Evolutionary conservation across 306 rosid species (phyloP).

Genomic region (Trifolium subterraneum): DNA sequence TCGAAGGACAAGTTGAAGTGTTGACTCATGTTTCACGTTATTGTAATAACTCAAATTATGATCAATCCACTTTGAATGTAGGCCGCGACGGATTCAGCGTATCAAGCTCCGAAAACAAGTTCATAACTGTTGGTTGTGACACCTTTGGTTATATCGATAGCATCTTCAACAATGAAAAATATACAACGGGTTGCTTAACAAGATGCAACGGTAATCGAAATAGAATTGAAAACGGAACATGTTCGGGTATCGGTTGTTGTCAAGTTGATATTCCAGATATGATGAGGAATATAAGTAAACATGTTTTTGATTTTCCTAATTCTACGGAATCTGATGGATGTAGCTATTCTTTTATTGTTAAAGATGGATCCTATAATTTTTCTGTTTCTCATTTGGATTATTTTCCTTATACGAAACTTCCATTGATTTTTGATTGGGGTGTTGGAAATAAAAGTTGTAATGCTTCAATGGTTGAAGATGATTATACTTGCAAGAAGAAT

Average conservation of each 20-base stretch:
- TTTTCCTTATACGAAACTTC: not conserved
- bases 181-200: not conserved
- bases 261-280: not conserved
- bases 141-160: not conserved
- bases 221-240: not conserved
- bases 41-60: not conserved
- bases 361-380: not conserved
- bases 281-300: not conserved
- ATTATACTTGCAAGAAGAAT: not conserved
- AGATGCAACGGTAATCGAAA: not conserved
- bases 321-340: not conserved
- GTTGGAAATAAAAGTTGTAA: not conserved
- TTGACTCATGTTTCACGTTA: not conserved
- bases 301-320: not conserved
- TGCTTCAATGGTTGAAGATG: no score
- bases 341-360: not conserved
- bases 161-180: not conserved
- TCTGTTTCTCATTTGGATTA: not conserved
- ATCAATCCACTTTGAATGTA: no score
- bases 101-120: constrained; percentile 28
- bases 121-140: not conserved
- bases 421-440: not conserved
- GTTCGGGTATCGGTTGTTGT: not conserved
- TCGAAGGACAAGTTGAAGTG: not conserved
- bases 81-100: not conserved